phyloP scores from a whole-genome alignment of 2,329 filamentous ascomycete species.

The Colletotrichum phormii region DNA sequence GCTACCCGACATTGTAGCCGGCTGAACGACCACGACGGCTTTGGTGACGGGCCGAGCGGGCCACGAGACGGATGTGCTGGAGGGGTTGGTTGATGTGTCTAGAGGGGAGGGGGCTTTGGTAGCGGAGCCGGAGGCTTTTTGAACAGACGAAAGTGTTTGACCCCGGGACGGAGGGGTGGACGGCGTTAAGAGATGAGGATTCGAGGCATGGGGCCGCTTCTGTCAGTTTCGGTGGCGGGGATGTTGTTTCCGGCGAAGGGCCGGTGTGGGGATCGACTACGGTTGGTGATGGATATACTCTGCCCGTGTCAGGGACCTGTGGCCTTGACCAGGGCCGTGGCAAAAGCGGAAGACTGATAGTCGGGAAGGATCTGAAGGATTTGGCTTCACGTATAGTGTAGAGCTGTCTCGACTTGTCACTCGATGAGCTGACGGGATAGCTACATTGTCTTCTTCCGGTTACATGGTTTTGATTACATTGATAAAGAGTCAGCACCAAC shows the following conservation, averaged over 20 bases:
- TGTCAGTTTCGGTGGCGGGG: conserved; percentile 37
- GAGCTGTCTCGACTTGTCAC: background rate
- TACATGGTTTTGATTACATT: background rate
- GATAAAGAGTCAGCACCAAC: no score
- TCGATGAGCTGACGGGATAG: background rate
- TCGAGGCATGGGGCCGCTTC: background rate
- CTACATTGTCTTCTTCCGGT: no score
- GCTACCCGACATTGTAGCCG: conserved; percentile 30
- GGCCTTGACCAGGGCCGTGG: background rate
- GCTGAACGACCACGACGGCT: background rate
- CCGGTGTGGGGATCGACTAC: background rate
- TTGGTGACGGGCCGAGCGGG: background rate
- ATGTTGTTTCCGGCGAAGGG: conserved; percentile 49
- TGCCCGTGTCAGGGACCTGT: background rate
- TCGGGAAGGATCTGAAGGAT: background rate
- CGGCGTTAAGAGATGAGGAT: background rate
- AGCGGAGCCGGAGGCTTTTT: background rate
- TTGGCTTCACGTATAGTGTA: background rate
- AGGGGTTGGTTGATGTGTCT: background rate
- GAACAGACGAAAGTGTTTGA: background rate
- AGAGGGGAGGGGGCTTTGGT: background rate
- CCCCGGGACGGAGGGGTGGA: background rate
- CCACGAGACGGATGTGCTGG: background rate
- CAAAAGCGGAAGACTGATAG: background rate
- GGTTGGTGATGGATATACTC: background rate